Percentiles rank a stretch among this genome's conserved stretches.
These are phyloP conservation scores for Naematelia encephala DNA, from an alignment of 768 basidiomycete genomes.

Conservation along the genomic window DNA sequence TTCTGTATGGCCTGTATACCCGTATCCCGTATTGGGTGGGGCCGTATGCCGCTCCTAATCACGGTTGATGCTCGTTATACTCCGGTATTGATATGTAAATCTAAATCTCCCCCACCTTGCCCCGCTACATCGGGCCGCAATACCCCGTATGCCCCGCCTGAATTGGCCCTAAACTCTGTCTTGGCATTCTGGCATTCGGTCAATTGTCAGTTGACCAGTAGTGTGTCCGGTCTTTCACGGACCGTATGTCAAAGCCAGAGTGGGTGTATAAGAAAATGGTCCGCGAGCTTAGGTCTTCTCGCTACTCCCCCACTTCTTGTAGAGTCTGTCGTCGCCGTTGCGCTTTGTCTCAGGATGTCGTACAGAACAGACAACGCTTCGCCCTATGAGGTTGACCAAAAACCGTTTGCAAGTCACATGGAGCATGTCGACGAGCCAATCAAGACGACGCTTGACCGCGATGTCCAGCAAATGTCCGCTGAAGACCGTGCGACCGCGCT, in stretches of 20 bases:
- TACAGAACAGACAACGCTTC: not conserved
- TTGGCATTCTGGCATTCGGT: not conserved
- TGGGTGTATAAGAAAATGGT: no score
- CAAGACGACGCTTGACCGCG: conserved; percentile 3
- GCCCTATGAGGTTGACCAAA: not conserved
- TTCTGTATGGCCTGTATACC: no score
- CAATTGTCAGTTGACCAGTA: not conserved
- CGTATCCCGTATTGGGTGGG: no score
- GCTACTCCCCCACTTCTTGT: not conserved
- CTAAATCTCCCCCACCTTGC: not conserved
- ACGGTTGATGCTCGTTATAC: no score
- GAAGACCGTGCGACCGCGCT: conserved; percentile 25
- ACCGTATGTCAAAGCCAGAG: not conserved
- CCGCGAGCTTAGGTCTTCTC: not conserved
- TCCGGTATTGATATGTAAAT: not conserved
- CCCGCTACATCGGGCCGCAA: not conserved
- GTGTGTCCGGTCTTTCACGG: not conserved
- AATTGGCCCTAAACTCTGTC: not conserved
- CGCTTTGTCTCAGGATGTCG: not conserved
- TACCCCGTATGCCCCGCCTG: not conserved
- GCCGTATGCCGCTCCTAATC: no score
- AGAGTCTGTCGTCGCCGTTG: not conserved
- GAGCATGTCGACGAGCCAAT: conserved; percentile 1
- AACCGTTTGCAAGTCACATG: not conserved
- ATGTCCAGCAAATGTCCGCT: conserved; percentile 14